phyloP scores from a whole-genome alignment of 768 basidiomycete genomes.

The Lactarius psammicola region DNA sequence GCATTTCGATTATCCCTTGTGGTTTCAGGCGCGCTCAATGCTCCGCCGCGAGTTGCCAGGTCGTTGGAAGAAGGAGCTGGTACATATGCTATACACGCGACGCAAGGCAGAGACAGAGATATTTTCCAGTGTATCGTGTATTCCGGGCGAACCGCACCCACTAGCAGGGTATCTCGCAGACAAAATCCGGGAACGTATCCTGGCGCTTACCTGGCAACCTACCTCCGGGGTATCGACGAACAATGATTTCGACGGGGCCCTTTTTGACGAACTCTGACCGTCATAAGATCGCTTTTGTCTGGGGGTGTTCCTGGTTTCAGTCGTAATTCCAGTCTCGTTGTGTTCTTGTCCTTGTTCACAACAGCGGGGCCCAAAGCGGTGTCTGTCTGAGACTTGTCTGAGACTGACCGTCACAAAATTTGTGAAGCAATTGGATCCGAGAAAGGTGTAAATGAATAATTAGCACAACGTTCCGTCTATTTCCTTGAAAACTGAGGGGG shows the following conservation, averaged over 20 bases:
- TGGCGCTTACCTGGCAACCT: background rate
- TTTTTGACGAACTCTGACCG: background rate
- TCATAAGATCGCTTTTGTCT: background rate
- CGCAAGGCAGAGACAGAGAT: slow-evolving; percentile 94
- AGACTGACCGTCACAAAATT: background rate
- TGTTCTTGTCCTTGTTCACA: background rate
- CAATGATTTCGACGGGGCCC: background rate
- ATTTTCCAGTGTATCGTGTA: slow-evolving; percentile 35
- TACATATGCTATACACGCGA: slow-evolving; percentile 73
- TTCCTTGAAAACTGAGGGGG: too few species aligned
- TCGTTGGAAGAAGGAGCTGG: slow-evolving; percentile 78
- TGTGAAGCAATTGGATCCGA: background rate
- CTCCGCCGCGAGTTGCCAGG: slow-evolving; percentile 53
- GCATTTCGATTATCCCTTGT: background rate
- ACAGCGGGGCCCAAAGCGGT: background rate
- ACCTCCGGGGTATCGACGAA: background rate
- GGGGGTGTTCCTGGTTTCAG: background rate
- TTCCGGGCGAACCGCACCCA: slow-evolving; percentile 15
- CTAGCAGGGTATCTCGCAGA: slow-evolving; percentile 32
- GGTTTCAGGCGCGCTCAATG: slow-evolving; percentile 59
- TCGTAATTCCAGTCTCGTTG: background rate
- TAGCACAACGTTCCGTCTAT: too few species aligned
- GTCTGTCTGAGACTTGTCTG: too few species aligned
- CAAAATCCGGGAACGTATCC: slow-evolving; percentile 28
- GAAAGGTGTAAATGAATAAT: too few species aligned